Evolutionary conservation across 805 yeast genomes (phyloP).

Genomic region (Sugiyamaella chiloensis): DNA sequence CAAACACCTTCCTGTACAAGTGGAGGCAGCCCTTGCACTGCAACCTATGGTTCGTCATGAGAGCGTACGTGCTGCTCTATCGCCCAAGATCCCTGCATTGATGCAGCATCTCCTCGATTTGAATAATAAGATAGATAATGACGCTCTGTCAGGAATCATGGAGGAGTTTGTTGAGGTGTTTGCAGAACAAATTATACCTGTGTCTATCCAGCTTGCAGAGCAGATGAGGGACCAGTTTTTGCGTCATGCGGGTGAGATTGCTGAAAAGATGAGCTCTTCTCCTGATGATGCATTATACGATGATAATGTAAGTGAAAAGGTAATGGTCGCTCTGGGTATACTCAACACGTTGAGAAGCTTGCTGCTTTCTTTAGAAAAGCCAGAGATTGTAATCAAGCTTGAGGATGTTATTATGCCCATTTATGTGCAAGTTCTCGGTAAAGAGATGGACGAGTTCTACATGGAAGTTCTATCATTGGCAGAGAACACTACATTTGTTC

Average conservation of each 20-base stretch:
- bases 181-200: constrained; percentile 86
- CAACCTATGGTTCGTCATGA: constrained; percentile 70
- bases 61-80: constrained; percentile 64
- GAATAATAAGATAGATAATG: constrained; percentile 81
- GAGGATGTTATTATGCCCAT: constrained; percentile 70
- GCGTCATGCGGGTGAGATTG: constrained; percentile 62
- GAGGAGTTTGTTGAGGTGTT: constrained; percentile 92
- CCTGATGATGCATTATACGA: constrained; percentile 37
- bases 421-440: constrained; percentile 60
- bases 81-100: constrained; percentile 67
- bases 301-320: constrained; percentile 56
- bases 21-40: constrained; percentile 81
- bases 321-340: constrained; percentile 77
- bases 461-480: constrained; percentile 76
- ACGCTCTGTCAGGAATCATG: constrained; percentile 83
- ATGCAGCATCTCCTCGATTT: constrained; percentile 75
- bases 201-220: constrained; percentile 65
- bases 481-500: constrained; percentile 60
- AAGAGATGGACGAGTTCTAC: constrained; percentile 68
- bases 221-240: constrained; percentile 66
- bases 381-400: constrained; percentile 62
- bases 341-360: constrained; percentile 80
- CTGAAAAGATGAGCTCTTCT: constrained; percentile 50
- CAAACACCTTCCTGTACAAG: constrained; percentile 63
- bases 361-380: constrained; percentile 75